Conservation (phyloP, 257 asterid genomes). For the Lavandula angustifolia region DNA sequence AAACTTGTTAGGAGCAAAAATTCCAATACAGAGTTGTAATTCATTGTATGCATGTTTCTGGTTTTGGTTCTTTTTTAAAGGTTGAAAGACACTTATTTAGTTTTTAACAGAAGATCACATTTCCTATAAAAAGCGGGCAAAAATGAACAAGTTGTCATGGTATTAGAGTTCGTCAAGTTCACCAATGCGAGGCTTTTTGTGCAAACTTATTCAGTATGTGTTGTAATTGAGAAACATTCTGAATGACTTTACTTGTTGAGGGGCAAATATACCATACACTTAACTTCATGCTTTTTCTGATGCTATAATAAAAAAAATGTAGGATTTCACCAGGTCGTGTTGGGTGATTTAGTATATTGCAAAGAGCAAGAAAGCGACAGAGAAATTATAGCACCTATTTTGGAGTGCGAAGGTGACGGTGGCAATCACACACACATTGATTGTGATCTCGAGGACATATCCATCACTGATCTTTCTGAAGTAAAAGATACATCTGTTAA, state of each 20-base stretch:
- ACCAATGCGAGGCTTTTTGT: not conserved
- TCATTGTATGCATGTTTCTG: not conserved
- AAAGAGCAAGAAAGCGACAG: slow-evolving; percentile 51
- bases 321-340: slow-evolving; percentile 67
- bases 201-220: not conserved
- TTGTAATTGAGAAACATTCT: not conserved
- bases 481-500: slow-evolving; percentile 54
- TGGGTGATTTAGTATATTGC: slow-evolving; percentile 92
- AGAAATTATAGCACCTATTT: slow-evolving; percentile 38
- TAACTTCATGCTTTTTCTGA: slow-evolving; percentile 30
- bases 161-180: not conserved
- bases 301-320: slow-evolving; percentile 35
- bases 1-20: no score
- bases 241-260: slow-evolving; percentile 9
- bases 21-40: not conserved
- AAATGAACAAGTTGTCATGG: not conserved
- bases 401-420: slow-evolving; percentile 49
- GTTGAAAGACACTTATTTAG: not conserved
- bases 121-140: not conserved
- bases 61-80: not conserved
- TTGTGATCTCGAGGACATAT: slow-evolving; percentile 49
- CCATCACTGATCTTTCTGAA: slow-evolving; percentile 57
- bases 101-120: not conserved
- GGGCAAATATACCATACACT: slow-evolving; percentile 3
- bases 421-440: slow-evolving; percentile 41